Base-by-base conservation (phyloP, 176 grass and related monocot species). In the Saccharum spontaneum region DNA sequence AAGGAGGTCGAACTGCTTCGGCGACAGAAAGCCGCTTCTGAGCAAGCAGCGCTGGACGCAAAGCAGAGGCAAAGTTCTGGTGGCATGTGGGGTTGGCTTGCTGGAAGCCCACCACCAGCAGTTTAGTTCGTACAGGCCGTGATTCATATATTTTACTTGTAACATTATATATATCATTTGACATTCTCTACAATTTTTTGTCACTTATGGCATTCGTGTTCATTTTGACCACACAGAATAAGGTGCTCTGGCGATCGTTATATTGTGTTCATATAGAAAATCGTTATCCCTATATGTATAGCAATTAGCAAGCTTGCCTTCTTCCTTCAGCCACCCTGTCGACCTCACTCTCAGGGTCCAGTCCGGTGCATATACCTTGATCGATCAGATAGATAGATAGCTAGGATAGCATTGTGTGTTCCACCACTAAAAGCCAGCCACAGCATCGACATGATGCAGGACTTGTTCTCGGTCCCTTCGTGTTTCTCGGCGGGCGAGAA, bases 11-110 rank as follows among this genome's bases (percentile, higher is more conserved):
- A 99, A 60, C 83, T 99, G 38, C 90, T 99, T 75, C 90, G 88
- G 67, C 81, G 97, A 68, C 97, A 96, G 57, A 99, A 82, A 74
- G 94, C 75, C 8, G 94, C 94, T 30, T 94, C 97, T 1, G 97
- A 99, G 79, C 88, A 97, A 78, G 97, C 86, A 28, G 94, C 88
- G 0, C 61, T 97, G 28, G 93, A 85, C 13, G 93, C 90, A 20
- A 94, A 90, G 77, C 90, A 92, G 79, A 86, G 60, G 83, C 92
- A 97, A 73, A 79, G 86, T 61, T 99, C 97, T 8, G 79, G 92
- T 36, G 94, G 97, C 45, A 87, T 99, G 71, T 99, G 97, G 97
- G 88, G 94, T 70, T 99, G 97, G 97, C 84, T 99, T 13, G 97
- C 88, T 10, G 94, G 97, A 79, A 92, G 71, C 71, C 91, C 97